Conservation (phyloP, 2,329 filamentous ascomycete genomes). For the Didymella glomerata region DNA sequence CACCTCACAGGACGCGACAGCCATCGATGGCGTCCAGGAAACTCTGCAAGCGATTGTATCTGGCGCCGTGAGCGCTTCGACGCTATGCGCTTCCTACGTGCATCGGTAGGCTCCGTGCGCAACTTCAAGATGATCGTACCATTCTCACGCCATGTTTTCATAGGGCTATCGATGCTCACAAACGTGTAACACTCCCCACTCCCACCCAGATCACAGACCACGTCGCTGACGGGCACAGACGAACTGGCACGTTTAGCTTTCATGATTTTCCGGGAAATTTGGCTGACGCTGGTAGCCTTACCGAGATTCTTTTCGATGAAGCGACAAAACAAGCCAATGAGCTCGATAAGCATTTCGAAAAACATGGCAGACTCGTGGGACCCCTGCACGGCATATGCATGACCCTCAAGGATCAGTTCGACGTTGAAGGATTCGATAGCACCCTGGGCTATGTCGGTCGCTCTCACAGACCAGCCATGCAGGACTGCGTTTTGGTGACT, state of each 20-base stretch:
- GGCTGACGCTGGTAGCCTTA: conserved; percentile 50
- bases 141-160: conserved; percentile 47
- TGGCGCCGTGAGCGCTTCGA: conserved; percentile 39
- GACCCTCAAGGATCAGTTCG: conserved; percentile 60
- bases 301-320: conserved; percentile 58
- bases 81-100: conserved; percentile 43
- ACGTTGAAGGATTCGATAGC: conserved; percentile 58
- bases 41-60: conserved; percentile 39
- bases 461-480: conserved; percentile 60
- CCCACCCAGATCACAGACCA: neutral
- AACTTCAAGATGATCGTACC: conserved; percentile 27
- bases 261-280: conserved; percentile 63
- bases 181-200: conserved; percentile 34
- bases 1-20: conserved; percentile 8
- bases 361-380: conserved; percentile 52
- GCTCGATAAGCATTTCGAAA: conserved; percentile 53
- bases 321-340: conserved; percentile 53
- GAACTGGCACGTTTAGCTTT: conserved; percentile 52
- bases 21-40: conserved; percentile 30
- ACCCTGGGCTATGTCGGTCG: conserved; percentile 70
- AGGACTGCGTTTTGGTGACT: conserved; percentile 63
- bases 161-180: conserved; percentile 45
- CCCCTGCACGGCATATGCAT: conserved; percentile 59
- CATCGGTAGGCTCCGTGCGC: conserved; percentile 35
- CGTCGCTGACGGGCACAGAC: conserved; percentile 52